These are phyloP conservation scores for Puccinia coronata DNA, from an alignment of 1,284 basidiomycete genomes.

Conservation along the genomic window DNA sequence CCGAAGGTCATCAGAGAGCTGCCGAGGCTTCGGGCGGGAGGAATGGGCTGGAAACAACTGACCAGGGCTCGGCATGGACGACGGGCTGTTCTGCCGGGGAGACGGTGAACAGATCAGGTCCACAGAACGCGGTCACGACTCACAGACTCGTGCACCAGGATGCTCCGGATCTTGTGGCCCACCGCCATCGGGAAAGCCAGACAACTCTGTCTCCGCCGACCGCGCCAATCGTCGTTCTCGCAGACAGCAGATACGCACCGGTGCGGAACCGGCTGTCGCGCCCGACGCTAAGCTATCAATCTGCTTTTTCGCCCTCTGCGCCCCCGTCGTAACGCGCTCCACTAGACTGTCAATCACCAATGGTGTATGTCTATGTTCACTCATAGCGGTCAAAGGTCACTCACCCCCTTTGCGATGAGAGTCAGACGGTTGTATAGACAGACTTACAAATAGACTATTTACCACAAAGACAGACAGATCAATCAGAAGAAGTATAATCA, in stretches of 20 bases:
- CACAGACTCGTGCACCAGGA: not conserved
- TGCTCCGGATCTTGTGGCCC: not conserved
- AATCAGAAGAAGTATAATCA: too few relatives aligned
- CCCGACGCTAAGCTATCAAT: slow-evolving; percentile 86
- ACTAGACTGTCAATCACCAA: slow-evolving; percentile 81
- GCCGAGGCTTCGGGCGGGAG: too few relatives aligned
- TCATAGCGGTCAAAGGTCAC: slow-evolving; percentile 69
- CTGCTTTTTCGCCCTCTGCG: slow-evolving; percentile 56
- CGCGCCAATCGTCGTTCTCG: slow-evolving; percentile 58
- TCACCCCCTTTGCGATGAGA: too few relatives aligned
- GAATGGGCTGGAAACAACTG: not conserved
- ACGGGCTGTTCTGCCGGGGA: not conserved
- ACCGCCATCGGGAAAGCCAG: not conserved
- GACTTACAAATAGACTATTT: not conserved
- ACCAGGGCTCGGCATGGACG: not conserved
- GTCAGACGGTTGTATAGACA: too few relatives aligned
- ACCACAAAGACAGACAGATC: too few relatives aligned
- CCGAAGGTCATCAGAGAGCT: too few relatives aligned
- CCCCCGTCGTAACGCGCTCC: slow-evolving; percentile 63
- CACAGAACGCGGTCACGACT: not conserved
- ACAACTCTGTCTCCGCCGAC: slow-evolving; percentile 39
- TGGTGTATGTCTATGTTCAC: slow-evolving; percentile 96
- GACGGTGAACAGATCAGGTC: not conserved
- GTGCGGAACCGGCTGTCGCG: slow-evolving; percentile 92
- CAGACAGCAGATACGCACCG: slow-evolving; percentile 86